Conservation (phyloP, 106 monocot genomes). For the Phalaenopsis equestris region DNA sequence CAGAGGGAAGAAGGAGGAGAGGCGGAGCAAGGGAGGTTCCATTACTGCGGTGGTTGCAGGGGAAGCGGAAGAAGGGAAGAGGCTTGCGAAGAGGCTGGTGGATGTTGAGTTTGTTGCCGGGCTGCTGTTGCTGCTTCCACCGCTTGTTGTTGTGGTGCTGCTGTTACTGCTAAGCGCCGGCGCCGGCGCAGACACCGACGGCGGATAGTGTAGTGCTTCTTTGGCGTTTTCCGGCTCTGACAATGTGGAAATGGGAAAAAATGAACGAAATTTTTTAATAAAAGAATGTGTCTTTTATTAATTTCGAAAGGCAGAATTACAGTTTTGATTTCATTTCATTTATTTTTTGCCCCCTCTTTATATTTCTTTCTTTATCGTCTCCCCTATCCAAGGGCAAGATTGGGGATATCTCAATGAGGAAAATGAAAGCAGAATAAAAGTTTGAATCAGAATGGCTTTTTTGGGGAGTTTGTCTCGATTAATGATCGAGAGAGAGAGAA, state of each 20-base stretch:
- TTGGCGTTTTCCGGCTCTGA: background rate
- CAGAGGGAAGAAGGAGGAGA: conserved; percentile 7
- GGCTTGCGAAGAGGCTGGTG: conserved; percentile 11
- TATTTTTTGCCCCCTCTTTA: too few relatives aligned
- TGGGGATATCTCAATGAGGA: background rate
- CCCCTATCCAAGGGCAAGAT: background rate
- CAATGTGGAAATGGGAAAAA: background rate
- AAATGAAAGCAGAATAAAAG: background rate
- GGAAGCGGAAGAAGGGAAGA: background rate
- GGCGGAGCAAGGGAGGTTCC: conserved; percentile 7
- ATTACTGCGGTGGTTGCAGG: background rate
- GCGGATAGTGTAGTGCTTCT: background rate
- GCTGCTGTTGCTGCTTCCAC: conserved; percentile 8
- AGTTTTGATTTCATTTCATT: too few relatives aligned
- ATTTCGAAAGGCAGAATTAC: too few relatives aligned
- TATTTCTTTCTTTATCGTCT: too few relatives aligned
- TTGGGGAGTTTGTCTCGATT: background rate
- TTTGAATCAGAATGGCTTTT: background rate
- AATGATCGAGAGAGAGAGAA: background rate
- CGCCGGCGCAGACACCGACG: background rate
- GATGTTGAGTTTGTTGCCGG: background rate
- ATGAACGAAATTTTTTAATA: background rate
- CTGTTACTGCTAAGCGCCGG: background rate
- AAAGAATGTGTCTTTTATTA: background rate
- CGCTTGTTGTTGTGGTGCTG: conserved; percentile 3